Evolutionary conservation across 2,329 filamentous ascomycete genomes (phyloP), one percentile per base, ranked within the genome.

Genomic region (Hymenoscyphus fructigenus): DNA sequence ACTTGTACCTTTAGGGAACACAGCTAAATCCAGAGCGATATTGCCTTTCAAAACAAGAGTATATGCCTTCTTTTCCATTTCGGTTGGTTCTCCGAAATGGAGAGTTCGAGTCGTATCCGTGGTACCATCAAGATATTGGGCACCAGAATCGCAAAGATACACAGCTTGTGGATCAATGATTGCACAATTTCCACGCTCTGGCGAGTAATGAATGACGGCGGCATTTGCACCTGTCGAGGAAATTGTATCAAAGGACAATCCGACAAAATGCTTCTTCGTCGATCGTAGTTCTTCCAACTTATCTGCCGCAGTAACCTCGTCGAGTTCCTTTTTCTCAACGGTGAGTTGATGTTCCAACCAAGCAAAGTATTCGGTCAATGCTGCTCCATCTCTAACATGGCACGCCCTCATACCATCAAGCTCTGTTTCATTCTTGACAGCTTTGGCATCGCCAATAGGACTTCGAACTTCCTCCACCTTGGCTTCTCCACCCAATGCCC

Each of bases 71-170:
- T 86, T 91, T 78, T 99, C 93, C 74, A 91, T 90, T 3, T 88
- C 86, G 0, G 90, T 91, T 0, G 95, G 95, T 29, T 88, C 84
- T 57, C 92, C 92, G 75, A 98, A 98, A 75, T 99, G 95, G 47
- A 97, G 81, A 0, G 95, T 99, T 53, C 95, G 85, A 5, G 95
- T 99, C 0, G 92, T 96, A 75, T 99, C 95, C 0, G 95, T 99
- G 0, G 95, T 99, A 63, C 95, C 95, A 76, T 99, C 95, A 2
- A 91, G 83, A 74, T 94, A 99, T 77, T 99, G 95, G n/a, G 91
- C 95, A 26, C 95, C 95, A 26, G 95, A 98, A 78, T 99, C 95
- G 76, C 95, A 99, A 2, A 99, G 86, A 74, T 99, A 99, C 65
- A 99, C 87, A 15, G 89, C 88, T 6, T 88, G 87, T 0, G 92